These are phyloP conservation scores for Cyclotella cryptica DNA, from an alignment of 108 stramenopile species.

Conservation along the genomic window DNA sequence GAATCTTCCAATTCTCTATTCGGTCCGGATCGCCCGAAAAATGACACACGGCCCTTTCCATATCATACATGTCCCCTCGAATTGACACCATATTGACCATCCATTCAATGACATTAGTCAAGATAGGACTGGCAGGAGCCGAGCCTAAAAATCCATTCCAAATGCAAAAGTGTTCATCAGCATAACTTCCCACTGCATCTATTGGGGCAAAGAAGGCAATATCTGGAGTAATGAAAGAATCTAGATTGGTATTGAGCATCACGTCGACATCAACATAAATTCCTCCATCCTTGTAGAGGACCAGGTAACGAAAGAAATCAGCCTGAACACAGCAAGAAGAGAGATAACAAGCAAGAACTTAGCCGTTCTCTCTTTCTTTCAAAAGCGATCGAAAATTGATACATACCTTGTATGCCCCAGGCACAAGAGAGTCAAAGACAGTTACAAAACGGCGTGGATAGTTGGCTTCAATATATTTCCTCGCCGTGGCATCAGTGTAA, in stretches of 20 bases:
- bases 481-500: conserved; percentile 48
- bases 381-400: too few relatives aligned
- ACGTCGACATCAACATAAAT: conserved; percentile 71
- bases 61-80: conserved; percentile 59
- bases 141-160: conserved; percentile 73
- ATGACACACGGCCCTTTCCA: conserved; percentile 56
- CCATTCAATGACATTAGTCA: conserved; percentile 62
- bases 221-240: conserved; percentile 59
- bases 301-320: conserved; percentile 69
- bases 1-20: conserved; percentile 62
- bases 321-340: conserved; percentile 32
- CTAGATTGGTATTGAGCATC: conserved; percentile 64
- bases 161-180: conserved; percentile 59
- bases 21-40: conserved; percentile 22
- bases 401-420: conserved; percentile 59
- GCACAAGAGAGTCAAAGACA: conserved; percentile 50
- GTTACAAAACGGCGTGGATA: conserved; percentile 54
- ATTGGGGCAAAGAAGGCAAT: conserved; percentile 64
- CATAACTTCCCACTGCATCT: conserved; percentile 54
- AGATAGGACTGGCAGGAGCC: conserved; percentile 63
- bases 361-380: too few relatives aligned
- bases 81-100: conserved; percentile 57
- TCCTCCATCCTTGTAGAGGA: conserved; percentile 66
- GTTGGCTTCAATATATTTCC: conserved; percentile 47
- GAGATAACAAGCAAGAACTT: not conserved